Percentiles rank a stretch among this genome's conserved stretches.
phyloP scores from a whole-genome alignment of 23 red algal species.

The Chondrus crispus region DNA sequence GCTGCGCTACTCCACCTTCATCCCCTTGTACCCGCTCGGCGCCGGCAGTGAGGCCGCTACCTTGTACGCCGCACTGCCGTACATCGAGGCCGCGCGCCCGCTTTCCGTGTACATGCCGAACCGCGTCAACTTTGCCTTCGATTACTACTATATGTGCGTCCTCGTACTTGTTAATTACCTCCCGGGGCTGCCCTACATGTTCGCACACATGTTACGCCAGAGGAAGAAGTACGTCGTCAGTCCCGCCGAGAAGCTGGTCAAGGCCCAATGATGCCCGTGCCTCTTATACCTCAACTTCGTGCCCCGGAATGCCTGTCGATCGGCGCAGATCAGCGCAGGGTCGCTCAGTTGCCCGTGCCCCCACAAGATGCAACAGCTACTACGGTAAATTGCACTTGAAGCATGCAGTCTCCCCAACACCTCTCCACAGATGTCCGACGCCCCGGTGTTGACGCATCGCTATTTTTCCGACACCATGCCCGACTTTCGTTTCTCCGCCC shows the following conservation, averaged over 20 bases:
- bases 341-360: too few species aligned
- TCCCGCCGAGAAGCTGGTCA: slow-evolving; percentile 10
- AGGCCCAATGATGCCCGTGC: slow-evolving; percentile 20
- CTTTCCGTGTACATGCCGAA: slow-evolving; percentile 75
- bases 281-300: background rate
- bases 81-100: slow-evolving; percentile 30
- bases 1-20: slow-evolving; percentile 84
- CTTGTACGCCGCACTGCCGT: slow-evolving; percentile 64
- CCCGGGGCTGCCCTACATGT: slow-evolving; percentile 88
- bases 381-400: too few species aligned
- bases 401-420: too few species aligned
- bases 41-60: slow-evolving; percentile 75
- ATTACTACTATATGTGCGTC: slow-evolving; percentile 53
- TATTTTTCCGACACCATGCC: too few species aligned
- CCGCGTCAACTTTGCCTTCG: slow-evolving; percentile 87
- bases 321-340: too few species aligned
- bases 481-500: too few species aligned
- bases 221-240: slow-evolving; percentile 46
- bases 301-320: too few species aligned
- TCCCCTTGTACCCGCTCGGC: slow-evolving; percentile 94
- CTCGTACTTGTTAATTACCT: slow-evolving; percentile 66
- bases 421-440: too few species aligned
- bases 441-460: too few species aligned
- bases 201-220: slow-evolving; percentile 89
- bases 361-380: too few species aligned